Base-by-base conservation (phyloP, 1,284 basidiomycete species). In the Inonotus hispidus region DNA sequence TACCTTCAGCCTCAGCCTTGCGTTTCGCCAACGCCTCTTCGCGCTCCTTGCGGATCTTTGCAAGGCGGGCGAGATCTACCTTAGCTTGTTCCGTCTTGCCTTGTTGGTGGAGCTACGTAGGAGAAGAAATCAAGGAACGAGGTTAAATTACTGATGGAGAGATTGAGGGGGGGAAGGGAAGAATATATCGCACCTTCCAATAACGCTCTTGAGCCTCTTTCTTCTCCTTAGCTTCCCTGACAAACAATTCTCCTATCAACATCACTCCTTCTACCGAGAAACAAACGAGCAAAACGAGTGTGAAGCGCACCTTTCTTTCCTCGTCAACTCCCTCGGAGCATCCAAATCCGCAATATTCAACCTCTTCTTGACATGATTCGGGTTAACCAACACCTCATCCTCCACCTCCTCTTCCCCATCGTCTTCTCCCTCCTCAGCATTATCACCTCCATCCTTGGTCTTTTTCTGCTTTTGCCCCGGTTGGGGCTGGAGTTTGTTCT, bases 31-130 rank as follows among this genome's bases (percentile, higher is more conserved):
- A 85, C 5, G 93, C 93, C 41, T 85, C 87, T 64, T 94, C 93
- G 59, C 94, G 87, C 64, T 95, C 90, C 61, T 84, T 85, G 65
- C 84, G 83, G 69, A 97, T 92, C 82, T 88, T 90, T 55, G 85
- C 84, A n/a, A 97, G 82, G 58, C 94, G 85, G 19, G 88, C 85
- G 49, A 97, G 83, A 73, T 97, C 94, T 3, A 84, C 72, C 75
- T 93, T 91, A 38, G 94, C 93, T 72, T 96, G 81, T 29, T 89
- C 85, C 0, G 94, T 96, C 84, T 96, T 90, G 63, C 93, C 93
- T 72, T 81, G 76, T 21, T 76, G 62, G 67, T 91, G 89, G 25
- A 89, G 78, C 88, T 90, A 63, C 5, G 61, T 39, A 37, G 4
- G 63, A 16, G 53, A 39, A 52, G 53, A 53, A 43, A n/a, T 14